Percentiles rank a stretch among this genome's conserved stretches.
Conservation (phyloP, 1,139 yeast genomes). For the Candida pseudoviswanathii region DNA sequence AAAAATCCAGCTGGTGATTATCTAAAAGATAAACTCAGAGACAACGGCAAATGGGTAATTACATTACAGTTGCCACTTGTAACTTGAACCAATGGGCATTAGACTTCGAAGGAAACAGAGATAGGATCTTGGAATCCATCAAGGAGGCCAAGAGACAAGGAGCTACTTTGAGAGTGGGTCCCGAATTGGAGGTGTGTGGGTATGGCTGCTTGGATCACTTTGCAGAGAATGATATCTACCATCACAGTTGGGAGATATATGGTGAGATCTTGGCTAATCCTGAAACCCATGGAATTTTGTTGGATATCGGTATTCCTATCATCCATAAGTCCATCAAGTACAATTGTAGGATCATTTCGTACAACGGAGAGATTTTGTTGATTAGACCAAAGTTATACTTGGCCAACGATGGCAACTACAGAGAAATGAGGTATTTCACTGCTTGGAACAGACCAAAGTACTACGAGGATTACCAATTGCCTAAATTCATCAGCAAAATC, state of each 20-base stretch:
- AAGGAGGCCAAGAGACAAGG: slow-evolving; percentile 70
- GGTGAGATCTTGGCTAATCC: slow-evolving; percentile 67
- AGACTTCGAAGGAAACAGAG: slow-evolving; percentile 96
- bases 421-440: slow-evolving; percentile 96
- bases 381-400: slow-evolving; percentile 91
- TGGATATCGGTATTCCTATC: slow-evolving; percentile 95
- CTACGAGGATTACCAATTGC: slow-evolving; percentile 72
- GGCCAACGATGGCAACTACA: slow-evolving; percentile 96
- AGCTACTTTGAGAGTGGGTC: slow-evolving; percentile 90
- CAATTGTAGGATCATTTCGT: slow-evolving; percentile 85
- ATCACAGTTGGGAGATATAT: slow-evolving; percentile 95
- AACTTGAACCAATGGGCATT: slow-evolving; percentile 97
- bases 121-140: slow-evolving; percentile 83
- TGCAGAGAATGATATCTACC: slow-evolving; percentile 82
- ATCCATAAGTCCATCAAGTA: slow-evolving; percentile 84
- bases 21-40: too few relatives aligned
- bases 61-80: slow-evolving; percentile 61
- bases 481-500: slow-evolving; percentile 61
- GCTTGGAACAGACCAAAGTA: slow-evolving; percentile 86
- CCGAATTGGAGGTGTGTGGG: slow-evolving; percentile 93
- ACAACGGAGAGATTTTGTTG: slow-evolving; percentile 74
- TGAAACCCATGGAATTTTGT: slow-evolving; percentile 71
- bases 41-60: slow-evolving; percentile 47
- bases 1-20: neutral
- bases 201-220: slow-evolving; percentile 97